Conservation (phyloP, 2,329 filamentous ascomycete genomes). For the Stagonosporopsis rhizophila region DNA sequence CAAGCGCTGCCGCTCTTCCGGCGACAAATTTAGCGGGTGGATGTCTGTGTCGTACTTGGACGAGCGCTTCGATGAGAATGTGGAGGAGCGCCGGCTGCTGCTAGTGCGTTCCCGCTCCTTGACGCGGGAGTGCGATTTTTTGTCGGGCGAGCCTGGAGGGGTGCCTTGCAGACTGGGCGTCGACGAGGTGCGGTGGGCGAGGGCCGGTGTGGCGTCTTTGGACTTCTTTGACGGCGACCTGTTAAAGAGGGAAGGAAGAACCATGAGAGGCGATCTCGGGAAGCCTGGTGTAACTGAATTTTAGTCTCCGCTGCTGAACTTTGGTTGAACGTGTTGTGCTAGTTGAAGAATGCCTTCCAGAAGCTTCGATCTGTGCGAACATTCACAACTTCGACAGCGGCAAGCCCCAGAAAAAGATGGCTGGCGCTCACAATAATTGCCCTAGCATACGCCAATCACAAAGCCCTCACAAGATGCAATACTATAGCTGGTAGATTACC, state of each 20-base stretch:
- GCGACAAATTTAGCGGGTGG: slow-evolving; percentile 88
- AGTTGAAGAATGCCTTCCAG: background rate
- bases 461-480: background rate
- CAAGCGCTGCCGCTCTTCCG: slow-evolving; percentile 82
- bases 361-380: slow-evolving; percentile 39
- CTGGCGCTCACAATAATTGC: slow-evolving; percentile 25
- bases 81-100: slow-evolving; percentile 37
- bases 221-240: slow-evolving; percentile 48
- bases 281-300: slow-evolving; percentile 41
- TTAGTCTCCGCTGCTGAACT: slow-evolving; percentile 38
- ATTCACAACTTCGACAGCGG: slow-evolving; percentile 36
- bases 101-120: slow-evolving; percentile 41
- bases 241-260: slow-evolving; percentile 48
- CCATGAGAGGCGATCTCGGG: slow-evolving; percentile 42
- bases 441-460: slow-evolving; percentile 21
- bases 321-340: slow-evolving; percentile 36
- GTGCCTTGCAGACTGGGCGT: slow-evolving; percentile 34
- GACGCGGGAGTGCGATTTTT: slow-evolving; percentile 41
- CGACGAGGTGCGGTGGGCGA: slow-evolving; percentile 25
- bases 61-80: slow-evolving; percentile 47
- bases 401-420: slow-evolving; percentile 31
- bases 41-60: slow-evolving; percentile 69
- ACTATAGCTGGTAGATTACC: background rate
- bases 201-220: slow-evolving; percentile 31
- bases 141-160: slow-evolving; percentile 49